A percentile compares a stretch with the other conserved stretches of the same genome.
phyloP scores from a whole-genome alignment of 768 basidiomycete species.

The Rhodocollybia butyracea region DNA sequence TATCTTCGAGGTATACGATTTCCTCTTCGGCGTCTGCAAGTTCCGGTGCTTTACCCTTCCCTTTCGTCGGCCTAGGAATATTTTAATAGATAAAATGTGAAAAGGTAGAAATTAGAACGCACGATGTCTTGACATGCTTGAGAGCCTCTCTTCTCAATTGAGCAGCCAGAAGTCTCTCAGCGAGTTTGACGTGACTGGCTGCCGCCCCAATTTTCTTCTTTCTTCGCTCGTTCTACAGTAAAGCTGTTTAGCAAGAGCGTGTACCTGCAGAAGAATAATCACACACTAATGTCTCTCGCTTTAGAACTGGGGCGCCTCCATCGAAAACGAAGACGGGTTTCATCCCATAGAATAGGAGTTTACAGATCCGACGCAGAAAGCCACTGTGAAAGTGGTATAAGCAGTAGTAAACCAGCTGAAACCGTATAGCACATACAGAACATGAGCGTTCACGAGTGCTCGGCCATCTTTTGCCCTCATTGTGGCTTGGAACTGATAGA shows the following conservation, averaged over 20 bases:
- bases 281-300: conserved; percentile 79
- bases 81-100: conserved; percentile 11
- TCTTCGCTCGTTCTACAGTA: conserved; percentile 73
- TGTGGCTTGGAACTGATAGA: conserved; percentile 99
- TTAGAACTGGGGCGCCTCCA: conserved; percentile 90
- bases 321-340: conserved; percentile 99
- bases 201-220: conserved; percentile 91
- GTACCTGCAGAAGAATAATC: not conserved
- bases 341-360: conserved; percentile 95
- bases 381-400: conserved; percentile 32
- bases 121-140: conserved; percentile 53
- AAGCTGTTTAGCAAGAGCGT: not conserved
- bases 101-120: conserved; percentile 17
- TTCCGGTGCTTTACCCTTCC: conserved; percentile 43
- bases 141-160: conserved; percentile 90
- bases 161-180: conserved; percentile 89
- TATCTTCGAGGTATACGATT: conserved; percentile 87
- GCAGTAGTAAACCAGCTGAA: no score
- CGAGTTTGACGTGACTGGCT: conserved; percentile 78
- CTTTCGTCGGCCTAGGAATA: conserved; percentile 31
- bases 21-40: conserved; percentile 62
- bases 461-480: conserved; percentile 98
- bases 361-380: conserved; percentile 85
- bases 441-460: conserved; percentile 87
- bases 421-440: conserved; percentile 38